Evolutionary conservation across 108 stramenopile genomes (phyloP), one percentile per base, ranked within the genome.

Genomic region (Discostella pseudostelligera): DNA sequence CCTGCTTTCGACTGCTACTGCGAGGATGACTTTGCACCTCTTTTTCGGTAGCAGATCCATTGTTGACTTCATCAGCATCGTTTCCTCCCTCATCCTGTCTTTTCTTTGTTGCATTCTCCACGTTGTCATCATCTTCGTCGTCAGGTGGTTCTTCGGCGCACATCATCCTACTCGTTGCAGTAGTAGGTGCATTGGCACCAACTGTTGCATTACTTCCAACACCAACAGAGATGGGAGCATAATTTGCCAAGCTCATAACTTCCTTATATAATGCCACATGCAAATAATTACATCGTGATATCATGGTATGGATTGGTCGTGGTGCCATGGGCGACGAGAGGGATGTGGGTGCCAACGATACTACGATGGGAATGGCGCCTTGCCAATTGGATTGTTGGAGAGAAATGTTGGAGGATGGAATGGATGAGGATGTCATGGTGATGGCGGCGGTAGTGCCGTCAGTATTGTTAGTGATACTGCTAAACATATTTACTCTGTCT

Each of bases 321-420:
- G 92, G 92, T 16, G 75, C 57, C 10, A 66, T 81, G 12, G 92
- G 80, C 6, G 84, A 82, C 16, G 86, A 87, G 4, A 93, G 74
- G 5, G 92, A 93, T 4, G 83, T 74, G 4, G 80, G 79, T 16
- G 87, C 86, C 29, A 93, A 47, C 3, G 75, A 76, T 17, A 93
- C 48, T 39, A 77, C 39, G 42, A 90, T 63, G 13, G 92, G 92
- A 20, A 93, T 90, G 24, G 56, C 62, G 13, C 92, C 92, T 4
- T 53, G 45, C 81, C 87, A 88, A 44, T 90, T 90, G 57, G 62
- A 55, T 22, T 68, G 57, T 63, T 74, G 78, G 25, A 79, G 69
- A 60, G 45, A 60, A 11, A 65, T 47, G 46, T 59, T 57, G 49
- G 75, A 76, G 24, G 67, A 29, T 39, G 75, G 75, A 50, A 63